Evolutionary conservation across 148 eudicot species (phyloP), one percentile per base, ranked within the genome.

Genomic region (Rhododendron ovatum): DNA sequence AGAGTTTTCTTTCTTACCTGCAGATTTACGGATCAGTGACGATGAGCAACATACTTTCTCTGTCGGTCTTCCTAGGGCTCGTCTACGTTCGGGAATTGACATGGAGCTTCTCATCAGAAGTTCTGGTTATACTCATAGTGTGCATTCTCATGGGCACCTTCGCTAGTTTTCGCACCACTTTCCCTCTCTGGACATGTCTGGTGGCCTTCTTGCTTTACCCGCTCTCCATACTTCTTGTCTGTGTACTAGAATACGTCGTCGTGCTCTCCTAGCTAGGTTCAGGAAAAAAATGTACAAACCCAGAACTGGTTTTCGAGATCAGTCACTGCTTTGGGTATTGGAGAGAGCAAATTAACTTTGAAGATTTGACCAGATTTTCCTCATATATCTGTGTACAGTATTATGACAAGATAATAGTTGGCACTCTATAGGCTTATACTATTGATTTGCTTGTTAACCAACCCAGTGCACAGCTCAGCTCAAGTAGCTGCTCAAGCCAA

Each of bases 21-120:
- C 82, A 80, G 82, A 80, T 80, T 28, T 80, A 47, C 28, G 82
- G 82, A 30, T 80, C 82, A 15, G 82, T 80, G 39, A 80, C 82
- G 22, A 80, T 80, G 82, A 80, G 82, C 48, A 80, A 80, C 3
- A 28, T 80, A 3, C 82, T 80, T 15, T 26, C 22, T 0, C 39
- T 80, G 22, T 50, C 82, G 39, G 63, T 80, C 20, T 80, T 80
- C 39, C 61, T 80, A 2, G 82, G 82, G 22, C 82, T 80, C 5
- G 82, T 80, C 24, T 80, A 80, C 41, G 5, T 80, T 50, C 61
- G 82, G 12, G 59, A 80, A n/a, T 17, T 80, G 63, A 80, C 59
- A 80, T 80, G 82, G 82, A 28, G 61, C 82, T 80, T 80, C 82
- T 5, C 82, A 14, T 48, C 63, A 2, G 82, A 80, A 50, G 82